Conservation (phyloP, 139 green algal genomes). For the Chlamydomonas eustigma region DNA sequence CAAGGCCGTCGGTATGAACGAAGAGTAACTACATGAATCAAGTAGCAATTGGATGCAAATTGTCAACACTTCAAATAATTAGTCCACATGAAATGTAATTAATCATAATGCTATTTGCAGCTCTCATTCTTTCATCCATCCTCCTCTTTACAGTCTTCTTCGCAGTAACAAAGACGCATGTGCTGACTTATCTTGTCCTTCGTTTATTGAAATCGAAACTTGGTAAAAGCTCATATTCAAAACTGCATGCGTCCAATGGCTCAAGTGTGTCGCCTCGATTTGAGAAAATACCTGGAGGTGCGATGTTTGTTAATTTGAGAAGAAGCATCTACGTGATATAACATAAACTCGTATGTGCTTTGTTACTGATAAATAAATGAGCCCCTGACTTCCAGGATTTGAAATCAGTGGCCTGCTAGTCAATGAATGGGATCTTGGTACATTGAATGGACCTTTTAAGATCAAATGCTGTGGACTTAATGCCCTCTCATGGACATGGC, state of each 20-base stretch:
- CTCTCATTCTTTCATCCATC: too few species aligned
- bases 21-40: too few species aligned
- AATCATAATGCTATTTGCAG: too few species aligned
- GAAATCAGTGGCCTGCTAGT: neutral
- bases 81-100: too few species aligned
- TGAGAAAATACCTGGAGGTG: neutral
- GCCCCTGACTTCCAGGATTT: neutral
- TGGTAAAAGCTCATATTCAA: neutral
- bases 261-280: neutral
- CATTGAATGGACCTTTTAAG: neutral
- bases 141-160: too few species aligned
- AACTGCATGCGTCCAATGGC: neutral
- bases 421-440: neutral
- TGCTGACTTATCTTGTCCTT: neutral
- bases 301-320: too few species aligned
- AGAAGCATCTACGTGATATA: too few species aligned
- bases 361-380: neutral
- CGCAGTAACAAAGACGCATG: neutral
- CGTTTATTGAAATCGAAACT: neutral
- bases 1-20: too few species aligned
- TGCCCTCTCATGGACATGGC: neutral
- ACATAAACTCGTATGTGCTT: neutral
- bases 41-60: too few species aligned
- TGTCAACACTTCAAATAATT: too few species aligned
- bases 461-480: neutral